Conservation (phyloP, 768 basidiomycete genomes). For the Sporobolomyces phaffii region DNA sequence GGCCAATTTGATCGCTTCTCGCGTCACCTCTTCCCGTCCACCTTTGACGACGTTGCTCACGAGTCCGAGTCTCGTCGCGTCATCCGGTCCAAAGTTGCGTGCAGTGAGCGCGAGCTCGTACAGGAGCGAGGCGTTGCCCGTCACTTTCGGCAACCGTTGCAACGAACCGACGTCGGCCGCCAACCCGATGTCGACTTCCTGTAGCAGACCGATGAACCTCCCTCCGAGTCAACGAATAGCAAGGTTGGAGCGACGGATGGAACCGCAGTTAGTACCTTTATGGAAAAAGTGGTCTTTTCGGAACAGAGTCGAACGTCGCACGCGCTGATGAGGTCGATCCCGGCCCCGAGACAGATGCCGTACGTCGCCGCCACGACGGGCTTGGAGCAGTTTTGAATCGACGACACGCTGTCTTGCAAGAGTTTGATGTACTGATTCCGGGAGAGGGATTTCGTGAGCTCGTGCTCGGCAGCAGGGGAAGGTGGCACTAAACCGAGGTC, state of each 20-base stretch:
- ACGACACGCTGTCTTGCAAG: slow-evolving; percentile 67
- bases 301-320: slow-evolving; percentile 72
- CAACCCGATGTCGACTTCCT: slow-evolving; percentile 76
- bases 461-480: neutral
- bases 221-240: neutral
- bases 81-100: slow-evolving; percentile 61
- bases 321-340: slow-evolving; percentile 65
- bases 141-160: slow-evolving; percentile 70
- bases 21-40: slow-evolving; percentile 60
- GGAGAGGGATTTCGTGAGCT: neutral
- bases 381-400: slow-evolving; percentile 62
- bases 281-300: slow-evolving; percentile 58
- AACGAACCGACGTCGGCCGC: slow-evolving; percentile 85
- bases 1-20: slow-evolving; percentile 62
- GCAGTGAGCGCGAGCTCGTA: slow-evolving; percentile 73
- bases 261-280: too few relatives aligned
- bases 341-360: slow-evolving; percentile 65
- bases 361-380: slow-evolving; percentile 80
- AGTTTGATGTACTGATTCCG: slow-evolving; percentile 42
- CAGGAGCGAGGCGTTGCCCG: slow-evolving; percentile 65
- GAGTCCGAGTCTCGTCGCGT: slow-evolving; percentile 66
- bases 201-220: too few relatives aligned
- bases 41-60: slow-evolving; percentile 67
- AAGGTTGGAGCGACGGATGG: too few relatives aligned
- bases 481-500: too few relatives aligned